These are phyloP conservation scores for Xylariales sp. DNA, from an alignment of 2,329 filamentous ascomycete species.

Conservation along the genomic window DNA sequence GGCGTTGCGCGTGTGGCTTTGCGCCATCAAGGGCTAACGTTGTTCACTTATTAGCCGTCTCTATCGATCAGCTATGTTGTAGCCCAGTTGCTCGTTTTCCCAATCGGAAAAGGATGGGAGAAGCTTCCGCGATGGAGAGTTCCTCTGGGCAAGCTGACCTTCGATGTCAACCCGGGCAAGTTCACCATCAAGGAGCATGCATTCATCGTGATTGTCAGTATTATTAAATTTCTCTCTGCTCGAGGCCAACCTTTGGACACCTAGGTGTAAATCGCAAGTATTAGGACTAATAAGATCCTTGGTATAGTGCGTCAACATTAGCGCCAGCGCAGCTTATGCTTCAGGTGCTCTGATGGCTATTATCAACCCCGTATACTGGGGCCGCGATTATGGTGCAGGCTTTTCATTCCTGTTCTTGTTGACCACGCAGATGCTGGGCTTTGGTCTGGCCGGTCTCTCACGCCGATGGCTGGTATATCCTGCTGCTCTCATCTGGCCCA, in stretches of 20 bases:
- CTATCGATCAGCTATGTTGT: conserved; percentile 29
- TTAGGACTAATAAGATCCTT: no score
- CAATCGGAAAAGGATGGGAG: conserved; percentile 26
- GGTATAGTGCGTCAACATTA: conserved; percentile 7
- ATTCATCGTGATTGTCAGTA: conserved; percentile 5
- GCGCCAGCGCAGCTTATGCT: conserved; percentile 5
- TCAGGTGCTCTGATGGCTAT: conserved; percentile 23
- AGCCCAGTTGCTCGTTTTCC: conserved; percentile 28
- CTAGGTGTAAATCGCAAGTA: no score
- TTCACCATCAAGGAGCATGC: conserved; percentile 32
- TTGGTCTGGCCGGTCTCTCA: conserved; percentile 28
- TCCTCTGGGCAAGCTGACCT: conserved; percentile 16
- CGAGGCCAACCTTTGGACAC: no score
- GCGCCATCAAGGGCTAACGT: neutral
- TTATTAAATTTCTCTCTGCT: no score
- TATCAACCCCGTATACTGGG: conserved; percentile 27
- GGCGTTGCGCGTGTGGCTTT: no score
- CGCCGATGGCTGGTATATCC: conserved; percentile 30
- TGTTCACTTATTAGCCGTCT: conserved; percentile 13
- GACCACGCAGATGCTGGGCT: conserved; percentile 26
- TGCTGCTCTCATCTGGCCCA: conserved; percentile 29
- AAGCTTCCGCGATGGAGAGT: conserved; percentile 21
- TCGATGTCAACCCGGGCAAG: conserved; percentile 13
- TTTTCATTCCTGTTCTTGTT: conserved; percentile 27
- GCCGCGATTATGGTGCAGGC: conserved; percentile 24